phyloP scores from a whole-genome alignment of 2,329 filamentous ascomycete species.

The Neofusicoccum laricinum region DNA sequence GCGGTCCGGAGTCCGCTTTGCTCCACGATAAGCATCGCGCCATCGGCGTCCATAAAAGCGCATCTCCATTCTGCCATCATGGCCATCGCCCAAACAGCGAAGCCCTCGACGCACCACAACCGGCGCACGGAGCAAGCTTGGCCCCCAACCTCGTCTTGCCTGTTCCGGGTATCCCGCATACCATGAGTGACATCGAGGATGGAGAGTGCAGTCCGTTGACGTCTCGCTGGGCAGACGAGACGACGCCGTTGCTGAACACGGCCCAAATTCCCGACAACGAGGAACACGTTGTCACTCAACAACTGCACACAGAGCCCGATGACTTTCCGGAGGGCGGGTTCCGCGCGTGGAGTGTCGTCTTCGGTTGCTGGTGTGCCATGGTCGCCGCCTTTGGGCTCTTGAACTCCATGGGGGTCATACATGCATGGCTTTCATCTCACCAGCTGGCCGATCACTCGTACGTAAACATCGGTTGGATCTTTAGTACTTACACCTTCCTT shows the following conservation, averaged over 20 bases:
- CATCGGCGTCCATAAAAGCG: not conserved
- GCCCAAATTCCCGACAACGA: slow-evolving; percentile 1
- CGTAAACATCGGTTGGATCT: slow-evolving; percentile 42
- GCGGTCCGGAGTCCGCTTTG: not conserved
- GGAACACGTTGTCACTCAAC: not conserved
- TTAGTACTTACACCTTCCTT: slow-evolving; percentile 40
- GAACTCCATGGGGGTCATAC: slow-evolving; percentile 39
- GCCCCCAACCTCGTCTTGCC: not conserved
- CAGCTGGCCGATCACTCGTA: slow-evolving; percentile 35
- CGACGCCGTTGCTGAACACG: not conserved
- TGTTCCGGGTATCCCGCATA: not conserved
- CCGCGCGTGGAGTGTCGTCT: slow-evolving; percentile 43
- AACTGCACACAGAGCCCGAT: slow-evolving; percentile 13
- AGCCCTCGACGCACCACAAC: not conserved
- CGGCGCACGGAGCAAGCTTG: not conserved
- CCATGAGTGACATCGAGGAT: not conserved
- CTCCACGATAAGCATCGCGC: not conserved
- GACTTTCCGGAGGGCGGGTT: slow-evolving; percentile 41
- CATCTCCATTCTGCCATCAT: not conserved
- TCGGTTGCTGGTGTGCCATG: slow-evolving; percentile 42
- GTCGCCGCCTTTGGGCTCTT: slow-evolving; percentile 40
- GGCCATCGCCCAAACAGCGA: not conserved
- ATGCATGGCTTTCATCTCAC: slow-evolving; percentile 38
- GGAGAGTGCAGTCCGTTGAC: not conserved
- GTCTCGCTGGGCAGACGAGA: slow-evolving; percentile 7